Conservation (phyloP, 306 rosid genomes). For the Acacia melanoxylon region DNA sequence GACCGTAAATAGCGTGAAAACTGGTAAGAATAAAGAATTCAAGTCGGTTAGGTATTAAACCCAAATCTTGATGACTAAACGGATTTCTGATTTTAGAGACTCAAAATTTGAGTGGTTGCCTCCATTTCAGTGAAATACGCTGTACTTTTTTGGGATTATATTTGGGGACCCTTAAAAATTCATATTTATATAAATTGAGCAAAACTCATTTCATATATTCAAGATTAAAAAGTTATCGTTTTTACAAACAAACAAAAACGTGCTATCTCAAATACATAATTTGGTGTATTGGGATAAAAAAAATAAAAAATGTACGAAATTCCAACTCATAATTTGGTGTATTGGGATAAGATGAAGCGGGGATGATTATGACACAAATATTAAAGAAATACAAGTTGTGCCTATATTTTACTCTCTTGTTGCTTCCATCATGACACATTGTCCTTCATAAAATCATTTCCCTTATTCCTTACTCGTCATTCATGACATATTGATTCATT, state of each 20-base stretch:
- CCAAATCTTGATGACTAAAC: background rate
- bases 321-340: conserved; percentile 13
- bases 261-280: no score
- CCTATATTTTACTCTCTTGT: conserved; percentile 16
- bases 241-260: no score
- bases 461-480: conserved; percentile 23
- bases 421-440: conserved; percentile 8
- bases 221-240: no score
- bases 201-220: no score
- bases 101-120: conserved; percentile 6
- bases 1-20: background rate
- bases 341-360: conserved; percentile 32
- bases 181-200: no score
- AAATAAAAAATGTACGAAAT: background rate
- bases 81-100: background rate
- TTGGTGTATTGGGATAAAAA: background rate
- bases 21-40: background rate
- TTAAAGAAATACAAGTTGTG: conserved; percentile 16
- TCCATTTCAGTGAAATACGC: background rate
- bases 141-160: no score
- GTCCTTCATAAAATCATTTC: background rate
- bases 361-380: conserved; percentile 30
- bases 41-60: conserved; percentile 16
- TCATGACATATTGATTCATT: conserved; percentile 46
- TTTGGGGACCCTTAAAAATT: no score